phyloP scores from a whole-genome alignment of 2,329 filamentous ascomycete genomes.

The Clonostachys chloroleuca region DNA sequence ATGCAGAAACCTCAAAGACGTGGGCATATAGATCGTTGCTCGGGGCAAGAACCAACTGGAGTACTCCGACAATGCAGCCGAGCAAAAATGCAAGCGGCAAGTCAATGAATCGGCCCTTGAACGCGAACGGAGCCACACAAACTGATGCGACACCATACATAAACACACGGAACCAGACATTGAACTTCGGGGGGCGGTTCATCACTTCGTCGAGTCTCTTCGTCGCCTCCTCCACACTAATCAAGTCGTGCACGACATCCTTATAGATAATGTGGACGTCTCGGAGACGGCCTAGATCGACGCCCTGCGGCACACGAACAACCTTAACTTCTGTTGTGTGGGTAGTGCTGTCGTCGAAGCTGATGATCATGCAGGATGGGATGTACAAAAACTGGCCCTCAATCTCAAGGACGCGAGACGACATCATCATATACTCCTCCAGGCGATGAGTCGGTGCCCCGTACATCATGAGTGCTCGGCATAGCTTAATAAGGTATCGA shows the following conservation, averaged over 20 bases:
- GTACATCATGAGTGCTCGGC: slow-evolving; percentile 81
- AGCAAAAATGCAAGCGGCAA: slow-evolving; percentile 73
- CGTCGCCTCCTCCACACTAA: slow-evolving; percentile 67
- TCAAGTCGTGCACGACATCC: slow-evolving; percentile 73
- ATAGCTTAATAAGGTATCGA: slow-evolving; percentile 78
- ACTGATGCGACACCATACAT: slow-evolving; percentile 75
- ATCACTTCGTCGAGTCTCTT: slow-evolving; percentile 53
- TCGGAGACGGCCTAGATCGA: slow-evolving; percentile 69
- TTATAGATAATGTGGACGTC: slow-evolving; percentile 78
- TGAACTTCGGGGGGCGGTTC: slow-evolving; percentile 37
- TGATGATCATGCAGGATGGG: slow-evolving; percentile 90
- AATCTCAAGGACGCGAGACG: slow-evolving; percentile 81
- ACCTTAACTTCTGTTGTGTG: slow-evolving; percentile 80
- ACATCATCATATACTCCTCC: slow-evolving; percentile 90
- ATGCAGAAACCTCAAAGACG: slow-evolving; percentile 47
- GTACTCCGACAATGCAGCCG: slow-evolving; percentile 66
- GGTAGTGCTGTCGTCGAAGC: slow-evolving; percentile 71
- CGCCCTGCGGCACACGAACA: slow-evolving; percentile 62
- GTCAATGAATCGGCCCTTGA: slow-evolving; percentile 72
- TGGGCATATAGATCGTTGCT: slow-evolving; percentile 65
- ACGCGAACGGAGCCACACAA: slow-evolving; percentile 75
- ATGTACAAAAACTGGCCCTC: slow-evolving; percentile 88
- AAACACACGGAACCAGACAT: slow-evolving; percentile 51
- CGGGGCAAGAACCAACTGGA: slow-evolving; percentile 73
- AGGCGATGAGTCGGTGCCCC: slow-evolving; percentile 88